Conservation (phyloP, 345 rosid species). For the Isatis tinctoria region DNA sequence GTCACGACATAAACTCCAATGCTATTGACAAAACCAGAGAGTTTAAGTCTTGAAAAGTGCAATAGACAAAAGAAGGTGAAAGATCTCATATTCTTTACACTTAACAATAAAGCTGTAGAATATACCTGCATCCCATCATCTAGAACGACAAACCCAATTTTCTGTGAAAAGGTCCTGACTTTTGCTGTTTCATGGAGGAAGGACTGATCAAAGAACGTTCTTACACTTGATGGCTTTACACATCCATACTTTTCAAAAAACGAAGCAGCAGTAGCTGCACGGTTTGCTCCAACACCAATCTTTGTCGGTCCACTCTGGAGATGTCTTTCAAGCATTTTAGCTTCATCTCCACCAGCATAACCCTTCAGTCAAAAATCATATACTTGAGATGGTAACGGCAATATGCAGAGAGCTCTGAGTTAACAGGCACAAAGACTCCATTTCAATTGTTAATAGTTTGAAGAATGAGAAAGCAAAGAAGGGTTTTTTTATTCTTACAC, state of each 20-base stretch:
- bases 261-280: conserved; percentile 54
- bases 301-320: conserved; percentile 37
- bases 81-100: not conserved
- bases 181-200: conserved; percentile 8
- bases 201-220: conserved; percentile 8
- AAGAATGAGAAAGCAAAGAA: not conserved
- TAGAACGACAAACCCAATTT: conserved; percentile 50
- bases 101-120: not conserved
- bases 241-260: conserved; percentile 54
- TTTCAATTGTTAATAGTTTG: not conserved
- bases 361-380: conserved; percentile 42
- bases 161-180: conserved; percentile 14
- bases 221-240: conserved; percentile 29
- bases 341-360: conserved; percentile 92
- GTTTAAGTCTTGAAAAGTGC: conserved; percentile 1
- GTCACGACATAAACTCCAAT: conserved; percentile 73
- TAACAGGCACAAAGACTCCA: not conserved
- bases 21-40: conserved; percentile 47
- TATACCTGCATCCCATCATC: conserved; percentile 97
- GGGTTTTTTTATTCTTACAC: conserved; percentile 50
- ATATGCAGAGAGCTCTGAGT: not conserved
- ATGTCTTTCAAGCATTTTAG: conserved; percentile 74
- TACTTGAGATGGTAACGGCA: not conserved
- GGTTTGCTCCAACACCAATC: conserved; percentile 71
- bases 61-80: not conserved